Conservation (phyloP, 1,284 basidiomycete species). For the Mycena citricolor region DNA sequence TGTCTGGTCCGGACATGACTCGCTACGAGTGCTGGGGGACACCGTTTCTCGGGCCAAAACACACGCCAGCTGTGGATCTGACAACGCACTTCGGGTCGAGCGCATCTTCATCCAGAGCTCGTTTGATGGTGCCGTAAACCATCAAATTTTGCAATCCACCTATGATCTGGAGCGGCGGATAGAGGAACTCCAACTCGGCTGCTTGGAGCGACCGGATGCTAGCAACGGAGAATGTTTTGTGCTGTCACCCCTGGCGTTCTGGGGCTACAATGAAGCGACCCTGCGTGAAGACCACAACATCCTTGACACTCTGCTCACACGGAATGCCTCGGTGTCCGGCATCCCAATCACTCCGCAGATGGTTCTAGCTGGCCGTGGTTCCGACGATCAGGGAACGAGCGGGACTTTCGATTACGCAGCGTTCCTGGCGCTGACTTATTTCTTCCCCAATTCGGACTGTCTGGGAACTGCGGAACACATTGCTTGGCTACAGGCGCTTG, state of each 20-base stretch:
- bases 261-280: conserved; percentile 58
- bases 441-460: conserved; percentile 74
- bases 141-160: conserved; percentile 59
- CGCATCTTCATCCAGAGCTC: conserved; percentile 68
- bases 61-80: conserved; percentile 52
- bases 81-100: conserved; percentile 76
- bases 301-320: conserved; percentile 50
- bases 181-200: conserved; percentile 47
- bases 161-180: conserved; percentile 63
- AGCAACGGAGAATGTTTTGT: conserved; percentile 67
- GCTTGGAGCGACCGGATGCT: conserved; percentile 43
- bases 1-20: conserved; percentile 64
- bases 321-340: conserved; percentile 56
- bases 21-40: conserved; percentile 65
- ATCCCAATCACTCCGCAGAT: conserved; percentile 67
- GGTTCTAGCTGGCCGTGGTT: conserved; percentile 71
- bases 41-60: conserved; percentile 64
- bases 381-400: conserved; percentile 46
- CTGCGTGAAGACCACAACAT: conserved; percentile 58
- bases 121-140: conserved; percentile 55
- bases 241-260: conserved; percentile 72
- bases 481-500: conserved; percentile 60
- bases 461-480: conserved; percentile 58
- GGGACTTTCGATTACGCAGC: conserved; percentile 59
- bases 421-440: conserved; percentile 75